Conservation (phyloP, 2,329 filamentous ascomycete species). For the Colletotrichum sp. region DNA sequence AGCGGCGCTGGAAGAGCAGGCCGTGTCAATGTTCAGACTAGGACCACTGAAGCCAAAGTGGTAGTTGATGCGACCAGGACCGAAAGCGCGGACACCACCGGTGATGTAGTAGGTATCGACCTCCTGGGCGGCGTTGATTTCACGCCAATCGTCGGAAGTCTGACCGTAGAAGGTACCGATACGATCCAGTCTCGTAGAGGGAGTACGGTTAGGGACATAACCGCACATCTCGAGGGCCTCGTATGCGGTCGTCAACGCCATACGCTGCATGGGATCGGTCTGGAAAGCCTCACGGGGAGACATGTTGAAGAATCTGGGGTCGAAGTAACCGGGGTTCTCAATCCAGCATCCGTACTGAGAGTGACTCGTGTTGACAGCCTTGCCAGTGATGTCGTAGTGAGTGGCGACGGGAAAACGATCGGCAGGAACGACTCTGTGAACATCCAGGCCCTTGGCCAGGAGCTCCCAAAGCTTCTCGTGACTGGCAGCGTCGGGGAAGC, state of each 20-base stretch:
- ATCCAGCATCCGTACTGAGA: constrained; percentile 52
- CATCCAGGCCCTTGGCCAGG: constrained; percentile 68
- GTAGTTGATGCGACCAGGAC: constrained; percentile 72
- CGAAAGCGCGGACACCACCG: constrained; percentile 55
- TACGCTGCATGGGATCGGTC: constrained; percentile 77
- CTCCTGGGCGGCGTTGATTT: constrained; percentile 76
- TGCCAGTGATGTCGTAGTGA: constrained; percentile 66
- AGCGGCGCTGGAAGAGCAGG: constrained; percentile 76
- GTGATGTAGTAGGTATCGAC: constrained; percentile 62
- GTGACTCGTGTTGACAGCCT: constrained; percentile 63
- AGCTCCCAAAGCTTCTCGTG: constrained; percentile 55
- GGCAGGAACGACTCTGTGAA: constrained; percentile 60
- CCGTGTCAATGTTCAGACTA: constrained; percentile 75
- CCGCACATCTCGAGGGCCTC: constrained; percentile 82
- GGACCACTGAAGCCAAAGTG: constrained; percentile 80
- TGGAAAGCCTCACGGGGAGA: constrained; percentile 71
- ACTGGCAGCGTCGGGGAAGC: constrained; percentile 45
- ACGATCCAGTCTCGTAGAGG: constrained; percentile 62
- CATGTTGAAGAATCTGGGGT: constrained; percentile 76
- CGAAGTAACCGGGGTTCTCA: constrained; percentile 69
- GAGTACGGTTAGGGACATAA: constrained; percentile 69
- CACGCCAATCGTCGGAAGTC: constrained; percentile 79
- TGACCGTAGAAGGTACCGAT: constrained; percentile 80
- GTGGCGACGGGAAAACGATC: constrained; percentile 67
- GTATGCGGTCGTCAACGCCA: constrained; percentile 77